These are phyloP conservation scores for Sclerotinia sclerotiorum DNA, from an alignment of 2,329 filamentous ascomycete genomes.

Conservation along the genomic window DNA sequence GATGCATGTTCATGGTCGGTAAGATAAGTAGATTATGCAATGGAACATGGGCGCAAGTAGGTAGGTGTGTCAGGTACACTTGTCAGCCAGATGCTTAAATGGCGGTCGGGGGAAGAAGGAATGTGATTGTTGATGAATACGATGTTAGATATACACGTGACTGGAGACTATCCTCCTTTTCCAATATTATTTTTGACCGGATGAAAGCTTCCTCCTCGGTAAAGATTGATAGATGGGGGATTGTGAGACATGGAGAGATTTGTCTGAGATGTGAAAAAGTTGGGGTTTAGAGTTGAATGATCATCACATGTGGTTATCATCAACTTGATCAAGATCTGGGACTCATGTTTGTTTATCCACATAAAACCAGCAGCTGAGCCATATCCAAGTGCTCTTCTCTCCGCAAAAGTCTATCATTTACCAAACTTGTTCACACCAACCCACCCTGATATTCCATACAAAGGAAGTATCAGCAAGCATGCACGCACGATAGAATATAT, in stretches of 20 bases:
- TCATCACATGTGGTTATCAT: not conserved
- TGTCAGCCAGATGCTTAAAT: slow-evolving; percentile 9
- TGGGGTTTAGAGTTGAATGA: not conserved
- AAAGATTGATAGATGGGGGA: not conserved
- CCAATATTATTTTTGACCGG: not conserved
- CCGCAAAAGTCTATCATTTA: not conserved
- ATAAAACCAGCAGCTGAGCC: not conserved
- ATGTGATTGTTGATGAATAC: not conserved
- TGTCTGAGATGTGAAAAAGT: not conserved
- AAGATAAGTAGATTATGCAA: slow-evolving; percentile 18
- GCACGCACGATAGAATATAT: not conserved
- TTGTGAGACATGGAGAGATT: not conserved
- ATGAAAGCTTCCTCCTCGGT: not conserved
- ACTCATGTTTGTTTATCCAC: not conserved
- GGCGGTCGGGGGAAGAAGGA: not conserved
- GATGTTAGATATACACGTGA: not conserved
- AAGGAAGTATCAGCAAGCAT: slow-evolving; percentile 1
- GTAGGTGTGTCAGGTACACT: slow-evolving; percentile 14
- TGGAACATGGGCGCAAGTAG: not conserved
- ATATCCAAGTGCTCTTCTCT: not conserved
- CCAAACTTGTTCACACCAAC: not conserved
- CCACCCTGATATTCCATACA: not conserved
- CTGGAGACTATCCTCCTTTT: not conserved
- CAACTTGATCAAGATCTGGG: not conserved
- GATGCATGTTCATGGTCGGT: not conserved